Conservation (phyloP, 768 basidiomycete genomes). For the Suillus tomentosus region DNA sequence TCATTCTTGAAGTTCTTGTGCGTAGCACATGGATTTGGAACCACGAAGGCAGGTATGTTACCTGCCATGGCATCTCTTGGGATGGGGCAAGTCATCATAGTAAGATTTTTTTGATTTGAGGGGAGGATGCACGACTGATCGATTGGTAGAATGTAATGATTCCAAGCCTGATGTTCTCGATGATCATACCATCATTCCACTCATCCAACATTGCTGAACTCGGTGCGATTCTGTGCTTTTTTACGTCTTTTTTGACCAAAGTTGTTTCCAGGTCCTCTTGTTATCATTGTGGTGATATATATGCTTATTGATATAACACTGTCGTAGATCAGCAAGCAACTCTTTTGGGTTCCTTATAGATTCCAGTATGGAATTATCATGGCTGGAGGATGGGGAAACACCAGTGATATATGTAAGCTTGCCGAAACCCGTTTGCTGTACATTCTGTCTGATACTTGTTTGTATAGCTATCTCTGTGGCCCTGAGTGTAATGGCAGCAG, state of each 20-base stretch:
- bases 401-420: conserved; percentile 64
- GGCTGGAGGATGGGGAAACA: conserved; percentile 71
- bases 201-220: conserved; percentile 55
- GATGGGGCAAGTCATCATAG: conserved; percentile 61
- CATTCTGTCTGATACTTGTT: neutral
- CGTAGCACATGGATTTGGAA: conserved; percentile 53
- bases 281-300: conserved; percentile 63
- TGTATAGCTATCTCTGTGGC: conserved; percentile 64
- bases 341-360: conserved; percentile 79
- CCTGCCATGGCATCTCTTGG: conserved; percentile 59
- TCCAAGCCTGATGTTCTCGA: conserved; percentile 70
- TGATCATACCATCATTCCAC: conserved; percentile 67
- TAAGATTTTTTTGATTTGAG: conserved; percentile 21
- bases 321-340: conserved; percentile 55
- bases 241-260: neutral
- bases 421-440: neutral
- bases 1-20: conserved; percentile 48
- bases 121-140: conserved; percentile 4
- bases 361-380: conserved; percentile 72
- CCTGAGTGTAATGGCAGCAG: conserved; percentile 58
- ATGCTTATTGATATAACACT: conserved; percentile 54
- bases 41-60: conserved; percentile 64
- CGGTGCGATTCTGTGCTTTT: conserved; percentile 37
- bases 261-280: conserved; percentile 52
- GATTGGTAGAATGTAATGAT: neutral